Percentiles rank a stretch among this genome's conserved stretches.
Conservation (phyloP, 2,329 filamentous ascomycete species). For the Fonsecaea multimorphosa region DNA sequence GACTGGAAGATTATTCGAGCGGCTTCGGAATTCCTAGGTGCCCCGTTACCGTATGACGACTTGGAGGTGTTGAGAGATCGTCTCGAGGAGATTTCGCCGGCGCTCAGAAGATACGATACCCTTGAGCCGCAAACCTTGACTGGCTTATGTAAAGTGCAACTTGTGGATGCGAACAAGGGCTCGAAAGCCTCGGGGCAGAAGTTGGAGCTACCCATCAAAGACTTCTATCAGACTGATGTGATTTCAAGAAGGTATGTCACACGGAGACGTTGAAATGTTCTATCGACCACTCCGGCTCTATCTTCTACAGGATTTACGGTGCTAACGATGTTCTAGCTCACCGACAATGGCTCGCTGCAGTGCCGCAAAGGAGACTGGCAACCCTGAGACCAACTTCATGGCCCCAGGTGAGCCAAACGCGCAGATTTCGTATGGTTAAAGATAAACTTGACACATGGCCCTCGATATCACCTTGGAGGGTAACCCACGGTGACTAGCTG, state of each 20-base stretch:
- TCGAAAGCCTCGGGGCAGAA: constrained; percentile 72
- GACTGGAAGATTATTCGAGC: constrained; percentile 99
- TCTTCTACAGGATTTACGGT: constrained; percentile 23
- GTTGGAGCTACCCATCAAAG: constrained; percentile 84
- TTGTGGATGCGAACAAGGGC: constrained; percentile 96
- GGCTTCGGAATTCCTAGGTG: constrained; percentile 85
- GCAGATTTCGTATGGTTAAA: constrained; percentile 16
- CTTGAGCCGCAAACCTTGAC: constrained; percentile 79
- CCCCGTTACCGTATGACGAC: constrained; percentile 89
- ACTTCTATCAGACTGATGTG: constrained; percentile 98
- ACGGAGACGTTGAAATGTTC: no score
- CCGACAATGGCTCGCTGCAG: constrained; percentile 98
- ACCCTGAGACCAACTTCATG: constrained; percentile 80
- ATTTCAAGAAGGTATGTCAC: constrained; percentile 86
- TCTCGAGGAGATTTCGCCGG: constrained; percentile 93
- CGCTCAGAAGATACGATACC: constrained; percentile 86
- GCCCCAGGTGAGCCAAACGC: constrained; percentile 64
- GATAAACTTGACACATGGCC: constrained; percentile 1
- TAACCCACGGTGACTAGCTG: not conserved
- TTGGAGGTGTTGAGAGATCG: constrained; percentile 86
- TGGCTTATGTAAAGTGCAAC: constrained; percentile 85
- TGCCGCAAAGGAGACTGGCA: constrained; percentile 82
- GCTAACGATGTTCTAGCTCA: constrained; percentile 65
- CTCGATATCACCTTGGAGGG: not conserved
- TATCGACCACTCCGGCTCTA: not conserved